Evolutionary conservation across 2,329 filamentous ascomycete genomes (phyloP).

Genomic region (Ophiostoma australiae): DNA sequence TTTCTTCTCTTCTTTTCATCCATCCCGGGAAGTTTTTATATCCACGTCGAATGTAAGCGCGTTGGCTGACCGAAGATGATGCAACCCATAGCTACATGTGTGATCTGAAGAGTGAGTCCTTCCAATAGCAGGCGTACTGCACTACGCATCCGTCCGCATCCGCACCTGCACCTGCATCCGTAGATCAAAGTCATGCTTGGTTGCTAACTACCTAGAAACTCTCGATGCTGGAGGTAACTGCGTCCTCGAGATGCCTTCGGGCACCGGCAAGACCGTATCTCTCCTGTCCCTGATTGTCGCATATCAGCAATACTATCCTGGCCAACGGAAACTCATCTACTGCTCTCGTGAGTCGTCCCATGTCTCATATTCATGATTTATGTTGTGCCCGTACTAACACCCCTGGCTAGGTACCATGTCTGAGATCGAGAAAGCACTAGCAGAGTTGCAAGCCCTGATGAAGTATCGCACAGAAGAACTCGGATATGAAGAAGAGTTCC

Average conservation of each 20-base stretch:
- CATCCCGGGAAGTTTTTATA: not conserved
- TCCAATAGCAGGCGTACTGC: not conserved
- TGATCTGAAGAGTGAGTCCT: slow-evolving; percentile 49
- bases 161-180: not conserved
- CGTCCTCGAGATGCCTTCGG: slow-evolving; percentile 97
- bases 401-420: slow-evolving; percentile 76
- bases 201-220: slow-evolving; percentile 48
- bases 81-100: slow-evolving; percentile 47
- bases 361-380: not conserved
- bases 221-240: slow-evolving; percentile 93
- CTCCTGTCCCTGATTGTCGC: slow-evolving; percentile 91
- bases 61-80: slow-evolving; percentile 10
- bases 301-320: slow-evolving; percentile 89
- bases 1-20: not conserved
- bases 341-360: slow-evolving; percentile 66
- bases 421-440: slow-evolving; percentile 95
- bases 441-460: slow-evolving; percentile 88
- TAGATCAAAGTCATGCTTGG: not conserved
- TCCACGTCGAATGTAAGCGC: not conserved
- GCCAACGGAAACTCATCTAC: slow-evolving; percentile 94
- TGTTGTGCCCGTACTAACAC: not conserved
- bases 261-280: slow-evolving; percentile 95
- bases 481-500: slow-evolving; percentile 87
- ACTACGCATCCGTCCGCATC: not conserved
- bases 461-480: slow-evolving; percentile 86